Conservation (phyloP, 768 basidiomycete genomes). For the Chalciporus pseudorubinellus region DNA sequence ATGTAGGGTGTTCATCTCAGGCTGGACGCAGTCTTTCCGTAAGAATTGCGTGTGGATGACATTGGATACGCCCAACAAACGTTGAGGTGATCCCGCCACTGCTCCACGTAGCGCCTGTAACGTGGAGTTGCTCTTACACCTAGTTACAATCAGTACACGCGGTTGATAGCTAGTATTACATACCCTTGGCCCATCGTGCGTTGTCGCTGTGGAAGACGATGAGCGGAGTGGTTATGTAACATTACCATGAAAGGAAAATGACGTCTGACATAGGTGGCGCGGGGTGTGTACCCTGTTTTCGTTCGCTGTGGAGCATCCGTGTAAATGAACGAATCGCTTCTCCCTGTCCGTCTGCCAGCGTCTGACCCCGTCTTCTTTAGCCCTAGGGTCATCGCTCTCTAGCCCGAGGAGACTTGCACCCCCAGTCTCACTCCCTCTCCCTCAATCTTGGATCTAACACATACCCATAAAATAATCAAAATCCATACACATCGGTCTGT, state of each 20-base stretch:
- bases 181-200: constrained; percentile 8
- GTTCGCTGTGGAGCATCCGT: constrained; percentile 34
- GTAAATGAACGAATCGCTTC: constrained; percentile 25
- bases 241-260: constrained; percentile 21
- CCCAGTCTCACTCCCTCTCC: no score
- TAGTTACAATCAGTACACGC: no score
- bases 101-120: no score
- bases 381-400: no score
- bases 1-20: no score
- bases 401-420: no score
- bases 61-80: no score
- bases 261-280: constrained; percentile 36
- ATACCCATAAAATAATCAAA: constrained; percentile 11
- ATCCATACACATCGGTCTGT: neutral
- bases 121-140: no score
- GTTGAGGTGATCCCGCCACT: no score
- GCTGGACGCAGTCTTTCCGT: no score
- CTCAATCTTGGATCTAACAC: neutral
- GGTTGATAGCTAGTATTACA: neutral
- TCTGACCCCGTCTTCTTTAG: neutral
- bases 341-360: constrained; percentile 4
- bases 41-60: no score
- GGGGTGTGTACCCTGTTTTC: constrained; percentile 34
- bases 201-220: neutral
- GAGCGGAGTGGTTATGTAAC: constrained; percentile 6